Evolutionary conservation across 225 moss, liverwort and hornwort genomes (phyloP).

Genomic region (Lunularia cruciata): DNA sequence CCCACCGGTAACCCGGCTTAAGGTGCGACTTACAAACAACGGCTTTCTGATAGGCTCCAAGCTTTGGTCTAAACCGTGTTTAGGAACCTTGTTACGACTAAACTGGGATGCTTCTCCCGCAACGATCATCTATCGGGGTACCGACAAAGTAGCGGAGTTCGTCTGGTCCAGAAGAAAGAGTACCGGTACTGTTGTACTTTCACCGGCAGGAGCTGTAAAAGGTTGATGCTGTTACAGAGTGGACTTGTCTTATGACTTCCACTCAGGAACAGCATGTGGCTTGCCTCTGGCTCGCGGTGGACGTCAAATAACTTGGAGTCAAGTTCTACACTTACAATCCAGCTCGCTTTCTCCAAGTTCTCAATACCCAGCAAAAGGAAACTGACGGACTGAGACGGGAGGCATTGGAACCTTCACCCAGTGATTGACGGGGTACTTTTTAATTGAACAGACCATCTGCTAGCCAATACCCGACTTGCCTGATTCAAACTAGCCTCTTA

Average conservation of each 20-base stretch:
- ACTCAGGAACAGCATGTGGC: too few species aligned
- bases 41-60: not conserved
- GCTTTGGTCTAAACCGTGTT: not conserved
- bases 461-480: not conserved
- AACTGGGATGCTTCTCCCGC: not conserved
- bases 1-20: not conserved
- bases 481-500: not conserved
- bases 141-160: constrained; percentile 2
- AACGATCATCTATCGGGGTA: not conserved
- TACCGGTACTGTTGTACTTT: too few species aligned
- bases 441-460: not conserved
- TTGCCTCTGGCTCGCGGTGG: too few species aligned
- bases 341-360: too few species aligned
- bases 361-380: not conserved
- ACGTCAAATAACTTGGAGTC: too few species aligned
- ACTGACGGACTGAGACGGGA: not conserved
- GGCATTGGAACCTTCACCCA: not conserved
- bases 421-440: not conserved
- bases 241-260: too few species aligned
- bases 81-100: not conserved
- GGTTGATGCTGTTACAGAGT: too few species aligned
- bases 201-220: too few species aligned
- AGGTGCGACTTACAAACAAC: not conserved
- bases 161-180: too few species aligned
- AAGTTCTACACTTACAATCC: too few species aligned